Base-by-base conservation (phyloP, 2,329 filamentous ascomycete species). In the Metarhizium album region DNA sequence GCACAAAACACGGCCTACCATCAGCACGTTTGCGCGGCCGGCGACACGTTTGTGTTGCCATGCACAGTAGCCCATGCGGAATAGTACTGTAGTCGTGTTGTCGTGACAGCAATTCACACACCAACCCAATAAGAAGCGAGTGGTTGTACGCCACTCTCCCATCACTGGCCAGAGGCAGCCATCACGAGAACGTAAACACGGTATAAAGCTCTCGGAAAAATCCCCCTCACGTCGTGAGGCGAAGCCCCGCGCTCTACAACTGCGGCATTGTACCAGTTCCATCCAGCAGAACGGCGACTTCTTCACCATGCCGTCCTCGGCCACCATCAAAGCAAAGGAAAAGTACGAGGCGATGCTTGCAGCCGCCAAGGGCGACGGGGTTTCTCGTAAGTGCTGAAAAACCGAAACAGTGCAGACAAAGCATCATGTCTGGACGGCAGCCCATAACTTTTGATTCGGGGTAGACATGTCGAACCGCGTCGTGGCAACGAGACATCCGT, bases 391-490 rank as follows among this genome's bases (percentile, higher is more conserved):
- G 40, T 43, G 22, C 20, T 22, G 20, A 4, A 5, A 9, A 4
- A 20, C 18, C 38, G 22, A 42, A 38, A 14, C 35, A 38, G 6
- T 38, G 20, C 16, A 5, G 20, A 5, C 27, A 29, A 29, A 29
- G 27, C 27, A 29, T n/a, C 33, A 20, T 20, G 37, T 5, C 16
- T 14, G 20, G 3, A 43, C 9, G 40, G 40, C 24, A 24, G 16
- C 40, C 40, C 20, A 43, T 43, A n/a, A n/a, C n/a, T n/a, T n/a
- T n/a, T n/a, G 40, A 24, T 2, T 18, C 7, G 40, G 20, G 40
- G 33, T 23, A 54, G 53, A 54, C 45, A 47, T 50, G 35, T 50
- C 47, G 14, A 54, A 52, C 47, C 53, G 53, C 13, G 42, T 54
- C 4, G 18, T 52, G 2, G 47, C 53, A 18, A 54, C 53, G 23